Evolutionary conservation across 148 eudicot species (phyloP), one percentile per base, ranked within the genome.

Genomic region (Nepenthes gracilis): DNA sequence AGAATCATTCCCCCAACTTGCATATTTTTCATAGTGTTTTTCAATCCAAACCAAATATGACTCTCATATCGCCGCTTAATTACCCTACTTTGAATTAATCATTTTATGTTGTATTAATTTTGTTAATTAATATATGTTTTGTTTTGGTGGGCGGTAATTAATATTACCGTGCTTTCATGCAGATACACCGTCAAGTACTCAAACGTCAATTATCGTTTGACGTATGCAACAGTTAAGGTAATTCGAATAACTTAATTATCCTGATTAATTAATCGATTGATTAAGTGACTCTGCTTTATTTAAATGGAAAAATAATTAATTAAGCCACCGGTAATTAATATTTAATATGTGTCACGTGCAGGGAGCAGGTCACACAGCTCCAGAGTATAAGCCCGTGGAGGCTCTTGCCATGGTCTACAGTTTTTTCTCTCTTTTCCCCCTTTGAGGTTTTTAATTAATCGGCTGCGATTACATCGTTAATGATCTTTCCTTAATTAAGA

Each of bases 331-430:
- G 33, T 45, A 6, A 7, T 37, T 6, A 7, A 2, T 52, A 11
- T 49, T 2, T 47, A 12, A 36, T 11, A 36, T 50, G 62, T 40
- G 56, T 13, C 5, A 23, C 9, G 9, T 57, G 2, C 37, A 81
- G 86, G 86, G 86, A 58, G 86, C 69, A n/a, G 86, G 86, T 47
- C 86, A 82, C 35, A 73, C 80, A 10, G 78, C 83, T 2, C 72
- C 82, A 10, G 86, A 78, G 47, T 71, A 69, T 56, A 81, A 73
- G 47, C 83, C 78, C 7, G 43, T 54, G 51, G 70, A 82, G 58
- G 43, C 70, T 47, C 10, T 73, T 15, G 60, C 61, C 5, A 73
- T 82, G 86, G 15, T 74, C 5, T 10, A 34, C 11, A 78, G 72
- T 62, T 82, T 83, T 83, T 49, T 78, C 34, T 56, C 61, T 38